Base-by-base conservation (phyloP, 345 rosid species). In the Brassica juncea region DNA sequence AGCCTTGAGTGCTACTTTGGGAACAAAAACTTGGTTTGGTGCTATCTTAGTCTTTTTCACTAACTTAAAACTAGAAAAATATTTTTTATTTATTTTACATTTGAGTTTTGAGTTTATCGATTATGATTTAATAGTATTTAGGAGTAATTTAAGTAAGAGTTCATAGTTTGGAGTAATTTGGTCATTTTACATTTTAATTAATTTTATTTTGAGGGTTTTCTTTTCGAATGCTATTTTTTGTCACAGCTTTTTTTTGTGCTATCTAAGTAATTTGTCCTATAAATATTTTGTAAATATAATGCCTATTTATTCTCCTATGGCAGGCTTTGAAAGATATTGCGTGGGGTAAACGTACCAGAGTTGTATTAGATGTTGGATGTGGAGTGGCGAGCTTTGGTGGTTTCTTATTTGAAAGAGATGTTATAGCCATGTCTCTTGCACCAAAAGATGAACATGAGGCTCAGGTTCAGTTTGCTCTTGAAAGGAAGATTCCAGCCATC, bases 391-490 rank as follows among this genome's bases (percentile, higher is more conserved):
- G 99, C 62, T 95, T 93, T 14, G 97, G 99, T 0, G 97, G 98
- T n/a, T 91, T 62, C 77, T 89, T 93, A 2, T 93, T 95, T 47
- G 97, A 93, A 8, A 90, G 84, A 85, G 94, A 95, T 80, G 99
- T 89, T 74, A 86, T 93, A 14, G 82, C 97, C 30, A 91, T 95
- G 97, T 95, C 98, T 0, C 94, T 95, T 70, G 98, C 99, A 25
- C 98, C 99, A 21, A 95, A 95, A 69, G 98, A 95, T 77, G 98
- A 95, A 79, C 98, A 95, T 2, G 97, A 93, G 63, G 99, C 99
- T 73, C 98, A 95, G 70, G 97, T 95, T 35, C 99, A 95, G 76
- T 90, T 95, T 77, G 98, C 99, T 11, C 93, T 95, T 6, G 97
- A 95, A 81, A 85, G 99, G 74, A 97, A 93, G 78, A 93, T 95